Conservation (phyloP, 2,329 filamentous ascomycete species). For the Zymoseptoria brevis region DNA sequence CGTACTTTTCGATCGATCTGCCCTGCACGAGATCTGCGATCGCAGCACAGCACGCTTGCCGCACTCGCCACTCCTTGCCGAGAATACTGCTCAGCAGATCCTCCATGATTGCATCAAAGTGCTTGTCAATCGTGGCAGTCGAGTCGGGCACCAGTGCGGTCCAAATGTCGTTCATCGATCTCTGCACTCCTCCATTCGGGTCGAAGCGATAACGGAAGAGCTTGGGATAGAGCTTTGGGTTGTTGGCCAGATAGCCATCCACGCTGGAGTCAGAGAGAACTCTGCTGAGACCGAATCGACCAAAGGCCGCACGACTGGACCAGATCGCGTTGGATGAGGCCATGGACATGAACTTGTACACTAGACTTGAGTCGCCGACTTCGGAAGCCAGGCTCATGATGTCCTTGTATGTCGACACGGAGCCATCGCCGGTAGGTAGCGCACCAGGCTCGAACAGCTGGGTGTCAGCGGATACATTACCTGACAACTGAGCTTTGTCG, state of each 20-base stretch:
- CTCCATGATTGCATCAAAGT: constrained; percentile 84
- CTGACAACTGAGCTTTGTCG: constrained; percentile 59
- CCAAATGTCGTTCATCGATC: constrained; percentile 98
- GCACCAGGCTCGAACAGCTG: constrained; percentile 89
- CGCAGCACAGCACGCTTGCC: constrained; percentile 85
- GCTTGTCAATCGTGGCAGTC: constrained; percentile 61
- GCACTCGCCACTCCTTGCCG: constrained; percentile 85
- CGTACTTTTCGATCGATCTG: constrained; percentile 59
- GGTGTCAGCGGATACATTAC: constrained; percentile 81
- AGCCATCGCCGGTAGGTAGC: constrained; percentile 80
- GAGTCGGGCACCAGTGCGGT: constrained; percentile 88
- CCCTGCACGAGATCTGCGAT: constrained; percentile 83
- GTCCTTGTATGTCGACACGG: constrained; percentile 93
- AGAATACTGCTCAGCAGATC: constrained; percentile 81
- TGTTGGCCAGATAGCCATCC: constrained; percentile 61
- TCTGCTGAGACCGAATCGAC: constrained; percentile 82
- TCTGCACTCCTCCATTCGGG: constrained; percentile 83
- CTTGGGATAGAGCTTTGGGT: constrained; percentile 92
- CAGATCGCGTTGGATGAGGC: constrained; percentile 94
- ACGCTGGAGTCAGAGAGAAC: constrained; percentile 78
- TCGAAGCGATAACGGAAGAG: constrained; percentile 92
- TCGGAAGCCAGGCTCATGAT: constrained; percentile 94
- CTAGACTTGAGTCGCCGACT: constrained; percentile 89
- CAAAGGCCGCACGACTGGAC: constrained; percentile 95
- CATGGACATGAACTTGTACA: constrained; percentile 97